Evolutionary conservation across 768 basidiomycete species (phyloP).

Genomic region (Brasilioporus rufonigricans): DNA sequence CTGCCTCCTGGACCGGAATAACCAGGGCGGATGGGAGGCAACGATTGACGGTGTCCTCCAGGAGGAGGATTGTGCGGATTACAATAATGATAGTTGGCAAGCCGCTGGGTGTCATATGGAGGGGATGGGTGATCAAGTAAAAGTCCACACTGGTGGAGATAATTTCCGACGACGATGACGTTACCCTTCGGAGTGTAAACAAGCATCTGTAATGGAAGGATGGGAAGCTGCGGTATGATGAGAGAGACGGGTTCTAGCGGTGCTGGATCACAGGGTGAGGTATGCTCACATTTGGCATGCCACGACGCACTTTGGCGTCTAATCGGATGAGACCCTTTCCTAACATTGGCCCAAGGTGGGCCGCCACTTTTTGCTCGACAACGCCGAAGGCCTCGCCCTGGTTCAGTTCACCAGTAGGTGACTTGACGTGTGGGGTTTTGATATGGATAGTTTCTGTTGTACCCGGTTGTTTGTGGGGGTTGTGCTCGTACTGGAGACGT

Average conservation of each 20-base stretch:
- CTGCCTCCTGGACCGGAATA: slow-evolving; percentile 40
- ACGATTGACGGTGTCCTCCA: slow-evolving; percentile 53
- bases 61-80: slow-evolving; percentile 89
- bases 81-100: slow-evolving; percentile 65
- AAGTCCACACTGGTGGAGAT: slow-evolving; percentile 64
- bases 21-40: slow-evolving; percentile 41
- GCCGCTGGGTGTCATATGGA: slow-evolving; percentile 59
- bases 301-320: slow-evolving; percentile 73
- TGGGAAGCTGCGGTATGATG: slow-evolving; percentile 57
- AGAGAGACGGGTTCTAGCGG: slow-evolving; percentile 18
- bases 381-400: slow-evolving; percentile 75
- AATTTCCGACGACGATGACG: slow-evolving; percentile 76
- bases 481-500: slow-evolving; percentile 68
- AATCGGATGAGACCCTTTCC: slow-evolving; percentile 80
- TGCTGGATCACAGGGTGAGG: slow-evolving; percentile 14
- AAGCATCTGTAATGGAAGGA: slow-evolving; percentile 80
- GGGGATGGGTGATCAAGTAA: slow-evolving; percentile 79
- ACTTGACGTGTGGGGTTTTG: slow-evolving; percentile 55
- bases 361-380: slow-evolving; percentile 83
- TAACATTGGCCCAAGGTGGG: slow-evolving; percentile 76
- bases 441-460: slow-evolving; percentile 76
- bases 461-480: slow-evolving; percentile 47
- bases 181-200: slow-evolving; percentile 95
- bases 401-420: slow-evolving; percentile 50
- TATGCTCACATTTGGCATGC: slow-evolving; percentile 55